phyloP scores from a whole-genome alignment of 139 green algal genomes.

The Coelastrella sp. region DNA sequence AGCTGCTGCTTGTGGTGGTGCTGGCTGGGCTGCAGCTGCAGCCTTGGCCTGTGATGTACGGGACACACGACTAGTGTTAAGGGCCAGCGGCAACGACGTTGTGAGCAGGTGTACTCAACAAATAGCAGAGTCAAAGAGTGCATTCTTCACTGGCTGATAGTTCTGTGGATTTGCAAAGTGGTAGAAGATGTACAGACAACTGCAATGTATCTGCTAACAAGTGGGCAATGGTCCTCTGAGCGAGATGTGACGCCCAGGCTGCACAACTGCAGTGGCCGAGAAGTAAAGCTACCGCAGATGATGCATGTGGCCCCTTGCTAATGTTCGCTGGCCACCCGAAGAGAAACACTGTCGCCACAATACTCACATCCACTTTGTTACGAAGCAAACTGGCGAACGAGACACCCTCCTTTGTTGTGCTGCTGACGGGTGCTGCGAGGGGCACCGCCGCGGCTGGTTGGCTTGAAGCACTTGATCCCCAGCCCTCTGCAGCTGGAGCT shows the following conservation, averaged over 20 bases:
- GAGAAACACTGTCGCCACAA: background rate
- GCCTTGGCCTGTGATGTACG: slow-evolving; percentile 1
- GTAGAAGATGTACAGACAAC: background rate
- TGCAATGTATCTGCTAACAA: background rate
- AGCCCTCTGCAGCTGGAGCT: slow-evolving; percentile 27
- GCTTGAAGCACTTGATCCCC: background rate
- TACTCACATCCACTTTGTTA: background rate
- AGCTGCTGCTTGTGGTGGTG: slow-evolving; percentile 14
- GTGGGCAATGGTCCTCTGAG: background rate
- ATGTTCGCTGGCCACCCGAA: no score
- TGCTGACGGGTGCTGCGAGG: slow-evolving; percentile 26
- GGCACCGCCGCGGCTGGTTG: slow-evolving; percentile 7
- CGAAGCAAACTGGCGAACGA: slow-evolving; percentile 38
- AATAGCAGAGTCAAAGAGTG: no score
- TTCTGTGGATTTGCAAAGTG: background rate
- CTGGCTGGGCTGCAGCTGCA: slow-evolving; percentile 26
- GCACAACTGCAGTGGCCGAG: background rate
- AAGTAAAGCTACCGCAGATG: no score
- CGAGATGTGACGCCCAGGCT: background rate
- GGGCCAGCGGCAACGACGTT: no score
- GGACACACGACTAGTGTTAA: background rate
- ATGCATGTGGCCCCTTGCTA: no score
- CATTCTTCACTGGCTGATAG: no score
- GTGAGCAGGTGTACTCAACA: no score
- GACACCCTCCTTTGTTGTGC: slow-evolving; percentile 43